A percentile compares a stretch with the other conserved stretches of the same genome.
Conservation (phyloP, 768 basidiomycete genomes). For the Tulasnella sp. region DNA sequence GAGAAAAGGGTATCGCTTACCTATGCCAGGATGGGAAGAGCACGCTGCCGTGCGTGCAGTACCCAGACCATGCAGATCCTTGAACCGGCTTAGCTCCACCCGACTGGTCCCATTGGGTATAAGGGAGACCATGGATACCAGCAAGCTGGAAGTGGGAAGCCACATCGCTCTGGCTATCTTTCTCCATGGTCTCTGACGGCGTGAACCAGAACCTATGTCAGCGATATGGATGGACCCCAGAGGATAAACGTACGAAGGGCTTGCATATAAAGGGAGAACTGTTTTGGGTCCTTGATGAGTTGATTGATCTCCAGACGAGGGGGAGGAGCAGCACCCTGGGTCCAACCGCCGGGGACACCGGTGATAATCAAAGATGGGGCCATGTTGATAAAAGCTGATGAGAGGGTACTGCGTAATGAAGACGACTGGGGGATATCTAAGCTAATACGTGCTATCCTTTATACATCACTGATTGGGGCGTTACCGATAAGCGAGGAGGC, state of each 20-base stretch:
- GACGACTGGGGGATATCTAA: too few relatives aligned
- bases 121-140: constrained; percentile 44
- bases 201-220: neutral
- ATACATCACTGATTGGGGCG: too few relatives aligned
- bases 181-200: neutral
- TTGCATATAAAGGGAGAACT: constrained; percentile 43
- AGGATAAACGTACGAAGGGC: constrained; percentile 41
- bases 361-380: neutral
- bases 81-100: constrained; percentile 24
- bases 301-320: constrained; percentile 37
- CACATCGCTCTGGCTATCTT: constrained; percentile 3
- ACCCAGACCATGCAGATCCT: constrained; percentile 24
- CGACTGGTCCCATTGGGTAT: constrained; percentile 34
- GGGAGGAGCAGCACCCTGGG: constrained; percentile 5
- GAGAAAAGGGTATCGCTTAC: neutral
- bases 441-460: too few relatives aligned
- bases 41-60: constrained; percentile 45
- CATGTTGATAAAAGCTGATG: too few relatives aligned
- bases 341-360: neutral
- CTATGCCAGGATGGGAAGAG: constrained; percentile 27
- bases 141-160: constrained; percentile 37
- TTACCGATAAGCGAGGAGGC: too few relatives aligned
- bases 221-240: too few relatives aligned
- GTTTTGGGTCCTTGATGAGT: constrained; percentile 34
- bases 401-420: too few relatives aligned